These are phyloP conservation scores for Rhizoclosmatium hyalinum DNA, from an alignment of 371 early-diverging fungal genomes.

Conservation along the genomic window DNA sequence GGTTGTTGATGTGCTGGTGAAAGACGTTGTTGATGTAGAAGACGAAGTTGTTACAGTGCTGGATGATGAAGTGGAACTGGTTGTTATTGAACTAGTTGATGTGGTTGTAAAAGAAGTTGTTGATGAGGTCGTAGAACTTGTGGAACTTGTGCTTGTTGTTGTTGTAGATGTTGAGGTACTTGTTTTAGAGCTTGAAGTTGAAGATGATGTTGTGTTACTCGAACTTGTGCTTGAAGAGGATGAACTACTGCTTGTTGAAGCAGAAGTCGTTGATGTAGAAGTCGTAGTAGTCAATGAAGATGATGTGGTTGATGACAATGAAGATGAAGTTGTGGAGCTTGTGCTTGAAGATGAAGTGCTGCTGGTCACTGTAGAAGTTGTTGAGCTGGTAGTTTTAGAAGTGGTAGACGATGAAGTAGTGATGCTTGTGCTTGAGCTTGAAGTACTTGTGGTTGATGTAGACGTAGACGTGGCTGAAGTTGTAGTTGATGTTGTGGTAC, in stretches of 20 bases:
- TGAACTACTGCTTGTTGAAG: background rate
- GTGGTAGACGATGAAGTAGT: background rate
- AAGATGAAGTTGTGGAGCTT: background rate
- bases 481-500: background rate
- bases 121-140: background rate
- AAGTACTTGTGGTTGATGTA: background rate
- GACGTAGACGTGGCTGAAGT: background rate
- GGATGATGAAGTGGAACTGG: background rate
- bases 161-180: background rate
- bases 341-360: too few species aligned
- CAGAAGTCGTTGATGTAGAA: background rate
- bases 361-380: background rate
- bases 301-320: background rate
- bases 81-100: background rate
- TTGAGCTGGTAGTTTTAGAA: background rate
- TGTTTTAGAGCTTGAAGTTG: background rate
- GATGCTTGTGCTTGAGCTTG: background rate
- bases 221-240: background rate
- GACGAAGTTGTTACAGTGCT: background rate
- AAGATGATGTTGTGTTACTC: background rate
- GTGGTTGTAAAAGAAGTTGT: background rate
- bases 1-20: background rate
- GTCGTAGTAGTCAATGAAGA: background rate
- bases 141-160: background rate
- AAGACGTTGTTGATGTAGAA: background rate